phyloP scores from a whole-genome alignment of 1,139 yeast genomes.

The Diutina pseudorugosa region DNA sequence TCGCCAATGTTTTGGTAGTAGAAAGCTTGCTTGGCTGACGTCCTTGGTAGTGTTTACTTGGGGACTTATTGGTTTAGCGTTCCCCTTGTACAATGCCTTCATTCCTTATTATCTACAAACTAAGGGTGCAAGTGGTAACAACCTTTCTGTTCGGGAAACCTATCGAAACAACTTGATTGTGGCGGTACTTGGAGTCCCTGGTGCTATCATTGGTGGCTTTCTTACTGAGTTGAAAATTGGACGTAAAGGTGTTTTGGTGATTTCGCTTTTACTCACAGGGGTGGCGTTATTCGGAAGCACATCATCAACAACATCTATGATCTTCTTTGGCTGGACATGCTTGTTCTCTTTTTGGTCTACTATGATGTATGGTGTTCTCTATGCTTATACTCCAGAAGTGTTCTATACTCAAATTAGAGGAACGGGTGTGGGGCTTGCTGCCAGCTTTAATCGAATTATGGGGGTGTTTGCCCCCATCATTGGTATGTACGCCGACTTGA shows the following conservation, averaged over 20 bases:
- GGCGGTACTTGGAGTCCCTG: constrained; percentile 31
- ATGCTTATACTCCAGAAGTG: constrained; percentile 34
- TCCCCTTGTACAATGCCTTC: constrained; percentile 34
- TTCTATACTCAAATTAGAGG: constrained; percentile 31
- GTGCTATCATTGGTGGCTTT: constrained; percentile 26
- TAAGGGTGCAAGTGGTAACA: constrained; percentile 19
- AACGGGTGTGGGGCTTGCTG: constrained; percentile 31
- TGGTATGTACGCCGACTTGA: constrained; percentile 30
- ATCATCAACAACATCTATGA: constrained; percentile 26
- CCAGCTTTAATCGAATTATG: constrained; percentile 28
- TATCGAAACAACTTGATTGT: constrained; percentile 30
- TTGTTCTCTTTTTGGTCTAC: constrained; percentile 28
- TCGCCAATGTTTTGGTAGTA: constrained; percentile 24
- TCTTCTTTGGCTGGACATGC: constrained; percentile 32
- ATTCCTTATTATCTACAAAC: constrained; percentile 27
- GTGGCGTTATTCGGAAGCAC: constrained; percentile 28
- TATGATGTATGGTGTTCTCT: constrained; percentile 32
- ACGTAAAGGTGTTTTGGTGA: constrained; percentile 25
- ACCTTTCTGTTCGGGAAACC: constrained; percentile 23
- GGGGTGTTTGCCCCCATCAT: constrained; percentile 35
- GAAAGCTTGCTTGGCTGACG: constrained; percentile 21
- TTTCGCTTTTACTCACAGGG: constrained; percentile 25
- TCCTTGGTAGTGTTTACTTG: constrained; percentile 24
- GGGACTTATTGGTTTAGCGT: constrained; percentile 35
- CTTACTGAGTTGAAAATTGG: constrained; percentile 28